Evolutionary conservation across 495 filamentous ascomycete genomes (phyloP).

Genomic region (Hyaloscypha variabilis): DNA sequence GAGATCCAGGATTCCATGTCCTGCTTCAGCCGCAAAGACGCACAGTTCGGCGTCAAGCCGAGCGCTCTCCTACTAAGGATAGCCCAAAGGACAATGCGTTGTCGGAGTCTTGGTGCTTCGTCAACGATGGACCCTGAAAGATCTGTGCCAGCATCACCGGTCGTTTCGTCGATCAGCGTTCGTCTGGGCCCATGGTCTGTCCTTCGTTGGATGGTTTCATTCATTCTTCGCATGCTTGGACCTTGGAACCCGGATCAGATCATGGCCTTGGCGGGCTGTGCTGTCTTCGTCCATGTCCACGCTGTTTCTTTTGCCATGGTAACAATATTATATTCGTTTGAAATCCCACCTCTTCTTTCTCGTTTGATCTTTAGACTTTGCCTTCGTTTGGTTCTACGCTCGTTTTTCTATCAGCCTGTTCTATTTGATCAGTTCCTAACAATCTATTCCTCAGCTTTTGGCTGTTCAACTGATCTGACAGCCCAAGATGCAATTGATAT

Average conservation of each 20-base stretch:
- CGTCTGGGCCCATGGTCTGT: background rate
- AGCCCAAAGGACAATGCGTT: background rate
- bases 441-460: background rate
- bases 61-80: background rate
- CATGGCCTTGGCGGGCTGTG: conserved; percentile 1
- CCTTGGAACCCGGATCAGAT: background rate
- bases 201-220: background rate
- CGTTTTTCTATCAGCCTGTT: background rate
- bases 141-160: conserved; percentile 9
- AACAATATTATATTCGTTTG: background rate
- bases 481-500: conserved; percentile 10
- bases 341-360: background rate
- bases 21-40: conserved; percentile 6
- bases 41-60: background rate
- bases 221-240: background rate
- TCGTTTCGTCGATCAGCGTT: conserved; percentile 11
- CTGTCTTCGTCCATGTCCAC: background rate
- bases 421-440: background rate
- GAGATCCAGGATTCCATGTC: background rate
- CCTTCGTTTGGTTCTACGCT: conserved; percentile 2
- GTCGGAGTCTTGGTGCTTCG: background rate
- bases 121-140: background rate
- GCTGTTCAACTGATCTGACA: background rate
- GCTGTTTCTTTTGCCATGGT: background rate
- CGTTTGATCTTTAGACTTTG: background rate